These are phyloP conservation scores for Diaporthe velutina DNA, from an alignment of 2,329 filamentous ascomycete genomes.

Conservation along the genomic window DNA sequence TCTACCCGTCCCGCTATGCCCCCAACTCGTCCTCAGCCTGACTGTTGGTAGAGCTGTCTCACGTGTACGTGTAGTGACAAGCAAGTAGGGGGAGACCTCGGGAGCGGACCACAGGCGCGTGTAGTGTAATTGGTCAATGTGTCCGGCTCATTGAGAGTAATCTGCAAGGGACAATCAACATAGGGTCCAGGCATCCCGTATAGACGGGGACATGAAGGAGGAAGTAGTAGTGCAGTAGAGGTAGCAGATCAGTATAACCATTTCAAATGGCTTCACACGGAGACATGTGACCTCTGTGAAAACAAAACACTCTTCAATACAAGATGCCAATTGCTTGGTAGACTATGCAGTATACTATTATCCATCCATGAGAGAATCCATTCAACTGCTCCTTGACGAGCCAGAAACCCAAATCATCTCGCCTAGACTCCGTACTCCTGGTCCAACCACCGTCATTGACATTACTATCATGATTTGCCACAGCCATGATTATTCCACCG, in stretches of 20 bases:
- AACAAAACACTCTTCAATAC: neutral
- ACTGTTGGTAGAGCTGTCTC: neutral
- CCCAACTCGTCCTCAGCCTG: too few relatives aligned
- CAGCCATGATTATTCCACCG: neutral
- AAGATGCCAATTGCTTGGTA: conserved; percentile 18
- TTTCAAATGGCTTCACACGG: neutral
- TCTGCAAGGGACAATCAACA: too few relatives aligned
- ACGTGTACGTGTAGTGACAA: neutral
- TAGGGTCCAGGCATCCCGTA: too few relatives aligned
- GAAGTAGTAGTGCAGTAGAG: neutral
- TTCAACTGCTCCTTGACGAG: neutral
- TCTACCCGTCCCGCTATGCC: neutral
- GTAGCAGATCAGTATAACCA: neutral
- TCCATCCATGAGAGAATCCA: neutral
- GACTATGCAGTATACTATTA: conserved; percentile 1
- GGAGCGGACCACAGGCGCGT: too few relatives aligned
- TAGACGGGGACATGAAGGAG: neutral
- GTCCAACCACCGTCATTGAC: neutral
- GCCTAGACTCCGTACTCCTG: conserved; percentile 17
- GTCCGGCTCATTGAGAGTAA: too few relatives aligned
- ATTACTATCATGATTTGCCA: conserved; percentile 2
- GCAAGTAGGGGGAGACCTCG: neutral
- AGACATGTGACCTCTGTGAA: neutral
- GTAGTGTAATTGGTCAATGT: too few relatives aligned
- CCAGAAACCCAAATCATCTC: neutral